phyloP scores from a whole-genome alignment of 1,139 yeast species.

The Saccharomycopsis hybrid region DNA sequence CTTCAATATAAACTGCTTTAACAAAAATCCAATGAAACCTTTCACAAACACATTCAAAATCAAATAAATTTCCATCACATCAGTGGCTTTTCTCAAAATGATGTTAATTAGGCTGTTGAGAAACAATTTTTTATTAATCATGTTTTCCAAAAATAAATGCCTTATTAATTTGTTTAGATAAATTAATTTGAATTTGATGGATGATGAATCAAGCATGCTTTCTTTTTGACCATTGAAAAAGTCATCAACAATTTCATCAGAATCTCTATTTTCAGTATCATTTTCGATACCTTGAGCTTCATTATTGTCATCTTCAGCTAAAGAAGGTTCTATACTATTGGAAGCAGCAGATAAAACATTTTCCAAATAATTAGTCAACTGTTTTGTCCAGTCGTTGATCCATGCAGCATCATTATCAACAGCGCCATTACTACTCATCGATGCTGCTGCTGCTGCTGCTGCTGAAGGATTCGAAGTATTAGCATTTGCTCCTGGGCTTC shows the following conservation, averaged over 20 bases:
- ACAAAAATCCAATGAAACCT: slow-evolving; percentile 8
- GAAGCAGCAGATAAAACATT: slow-evolving; percentile 32
- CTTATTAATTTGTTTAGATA: slow-evolving; percentile 57
- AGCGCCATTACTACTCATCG: slow-evolving; percentile 9
- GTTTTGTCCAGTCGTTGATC: slow-evolving; percentile 86
- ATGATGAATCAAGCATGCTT: neutral
- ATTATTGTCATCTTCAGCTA: neutral
- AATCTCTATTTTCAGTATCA: neutral
- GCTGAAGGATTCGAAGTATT: neutral
- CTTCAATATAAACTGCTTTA: slow-evolving; percentile 16
- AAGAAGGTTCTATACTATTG: neutral
- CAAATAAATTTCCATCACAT: slow-evolving; percentile 10
- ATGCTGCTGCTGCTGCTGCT: neutral
- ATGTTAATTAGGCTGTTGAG: slow-evolving; percentile 54
- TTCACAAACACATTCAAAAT: slow-evolving; percentile 11
- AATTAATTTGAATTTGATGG: slow-evolving; percentile 10
- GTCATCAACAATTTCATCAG: too few species aligned
- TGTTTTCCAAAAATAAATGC: slow-evolving; percentile 58
- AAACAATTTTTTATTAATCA: slow-evolving; percentile 57
- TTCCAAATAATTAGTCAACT: slow-evolving; percentile 55
- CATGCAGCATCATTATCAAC: slow-evolving; percentile 47
- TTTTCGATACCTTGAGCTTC: too few species aligned
- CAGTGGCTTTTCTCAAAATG: slow-evolving; percentile 3
- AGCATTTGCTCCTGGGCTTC: slow-evolving; percentile 15
- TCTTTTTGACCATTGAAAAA: too few species aligned